Percentiles rank a stretch among this genome's conserved stretches.
Conservation (phyloP, 768 basidiomycete species). For the Cystobasidium onofrii region DNA sequence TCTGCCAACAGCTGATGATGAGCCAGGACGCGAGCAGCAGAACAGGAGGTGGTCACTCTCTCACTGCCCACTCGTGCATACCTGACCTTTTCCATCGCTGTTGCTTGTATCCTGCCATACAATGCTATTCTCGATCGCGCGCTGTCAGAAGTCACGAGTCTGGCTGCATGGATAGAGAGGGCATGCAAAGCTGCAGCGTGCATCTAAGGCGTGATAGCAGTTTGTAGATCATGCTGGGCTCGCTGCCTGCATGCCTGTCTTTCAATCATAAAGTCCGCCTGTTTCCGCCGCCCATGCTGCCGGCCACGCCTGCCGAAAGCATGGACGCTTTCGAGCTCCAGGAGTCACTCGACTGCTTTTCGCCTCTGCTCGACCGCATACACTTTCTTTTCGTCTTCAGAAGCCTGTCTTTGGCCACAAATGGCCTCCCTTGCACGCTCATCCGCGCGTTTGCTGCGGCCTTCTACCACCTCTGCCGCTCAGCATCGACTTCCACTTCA, state of each 20-base stretch:
- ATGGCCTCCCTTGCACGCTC: constrained; percentile 4
- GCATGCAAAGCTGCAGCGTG: too few relatives aligned
- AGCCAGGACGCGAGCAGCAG: too few relatives aligned
- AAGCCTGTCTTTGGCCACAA: neutral
- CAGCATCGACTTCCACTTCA: neutral
- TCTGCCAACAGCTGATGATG: too few relatives aligned
- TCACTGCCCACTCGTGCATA: too few relatives aligned
- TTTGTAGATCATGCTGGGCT: too few relatives aligned
- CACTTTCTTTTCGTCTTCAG: neutral
- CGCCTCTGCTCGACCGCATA: neutral
- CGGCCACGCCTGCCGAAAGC: neutral
- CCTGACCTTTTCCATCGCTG: too few relatives aligned
- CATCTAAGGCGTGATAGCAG: neutral
- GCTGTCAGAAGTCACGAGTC: too few relatives aligned
- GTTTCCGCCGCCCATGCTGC: neutral
- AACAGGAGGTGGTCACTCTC: too few relatives aligned
- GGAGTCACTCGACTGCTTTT: neutral
- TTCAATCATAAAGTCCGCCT: neutral
- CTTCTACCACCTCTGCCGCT: neutral
- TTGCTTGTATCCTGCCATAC: too few relatives aligned
- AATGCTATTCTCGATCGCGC: too few relatives aligned
- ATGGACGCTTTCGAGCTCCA: neutral
- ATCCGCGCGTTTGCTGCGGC: neutral
- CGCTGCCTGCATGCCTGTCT: too few relatives aligned
- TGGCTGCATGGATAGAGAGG: neutral